Evolutionary conservation across 164 flowering plant species (phyloP).

Genomic region (Warburgia ugandensis): DNA sequence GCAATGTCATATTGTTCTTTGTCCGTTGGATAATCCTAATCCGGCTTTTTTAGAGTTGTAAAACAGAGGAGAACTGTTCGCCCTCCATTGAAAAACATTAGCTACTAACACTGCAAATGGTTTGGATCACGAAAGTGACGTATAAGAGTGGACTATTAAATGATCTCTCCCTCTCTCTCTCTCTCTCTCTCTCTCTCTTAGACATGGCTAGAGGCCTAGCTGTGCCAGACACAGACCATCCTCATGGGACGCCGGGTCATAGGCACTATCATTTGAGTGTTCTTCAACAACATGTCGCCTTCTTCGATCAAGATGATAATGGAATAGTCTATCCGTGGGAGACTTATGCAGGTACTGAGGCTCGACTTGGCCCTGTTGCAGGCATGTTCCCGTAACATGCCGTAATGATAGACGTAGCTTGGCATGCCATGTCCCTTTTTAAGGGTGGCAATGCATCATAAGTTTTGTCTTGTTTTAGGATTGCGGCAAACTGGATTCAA

Average conservation of each 20-base stretch:
- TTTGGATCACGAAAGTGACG: too few relatives aligned
- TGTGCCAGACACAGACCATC: slow-evolving; percentile 56
- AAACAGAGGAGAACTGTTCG: background rate
- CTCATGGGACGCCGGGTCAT: slow-evolving; percentile 61
- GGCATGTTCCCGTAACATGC: too few relatives aligned
- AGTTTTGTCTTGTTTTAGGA: slow-evolving; percentile 24
- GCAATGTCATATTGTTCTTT: too few relatives aligned
- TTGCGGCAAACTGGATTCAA: slow-evolving; percentile 58
- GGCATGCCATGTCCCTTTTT: too few relatives aligned
- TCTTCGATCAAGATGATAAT: slow-evolving; percentile 63
- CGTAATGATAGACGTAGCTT: too few relatives aligned
- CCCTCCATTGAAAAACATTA: background rate
- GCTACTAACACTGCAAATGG: too few relatives aligned
- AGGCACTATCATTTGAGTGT: slow-evolving; percentile 48
- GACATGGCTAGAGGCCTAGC: slow-evolving; percentile 76
- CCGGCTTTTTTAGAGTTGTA: too few relatives aligned
- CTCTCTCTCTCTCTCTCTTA: too few relatives aligned
- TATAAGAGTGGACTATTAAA: too few relatives aligned
- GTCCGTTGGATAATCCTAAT: too few relatives aligned
- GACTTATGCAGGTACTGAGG: slow-evolving; percentile 57
- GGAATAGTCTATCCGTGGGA: slow-evolving; percentile 94
- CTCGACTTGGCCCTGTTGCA: too few relatives aligned
- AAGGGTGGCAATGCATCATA: background rate
- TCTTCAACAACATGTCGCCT: slow-evolving; percentile 78
- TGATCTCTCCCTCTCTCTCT: too few relatives aligned